Evolutionary conservation across 352 stramenopile genomes (phyloP).

Genomic region (Phytophthora palmivora): DNA sequence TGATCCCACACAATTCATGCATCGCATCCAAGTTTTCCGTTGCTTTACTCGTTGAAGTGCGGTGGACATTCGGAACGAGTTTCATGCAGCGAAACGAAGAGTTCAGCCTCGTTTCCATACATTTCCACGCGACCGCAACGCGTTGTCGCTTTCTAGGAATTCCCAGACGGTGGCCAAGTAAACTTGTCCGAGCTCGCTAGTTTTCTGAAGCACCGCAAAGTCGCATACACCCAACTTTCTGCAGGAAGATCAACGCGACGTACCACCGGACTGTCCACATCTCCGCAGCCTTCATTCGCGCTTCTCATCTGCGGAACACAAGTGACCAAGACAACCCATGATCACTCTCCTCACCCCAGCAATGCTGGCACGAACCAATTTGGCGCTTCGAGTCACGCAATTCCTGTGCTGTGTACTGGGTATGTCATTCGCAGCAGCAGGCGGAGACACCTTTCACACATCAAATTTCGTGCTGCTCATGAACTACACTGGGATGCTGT

Average conservation of each 20-base stretch:
- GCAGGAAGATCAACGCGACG: background rate
- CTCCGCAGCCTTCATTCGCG: conserved; percentile 10
- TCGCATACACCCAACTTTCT: background rate
- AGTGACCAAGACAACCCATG: conserved; percentile 18
- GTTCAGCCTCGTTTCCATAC: conserved; percentile 14
- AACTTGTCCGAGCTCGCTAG: conserved; percentile 5
- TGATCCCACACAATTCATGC: background rate
- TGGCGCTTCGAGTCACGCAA: conserved; percentile 42
- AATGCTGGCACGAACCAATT: conserved; percentile 22
- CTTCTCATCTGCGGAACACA: conserved; percentile 12
- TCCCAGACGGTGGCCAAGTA: conserved; percentile 7
- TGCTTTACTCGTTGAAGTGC: background rate
- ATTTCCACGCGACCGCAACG: no score
- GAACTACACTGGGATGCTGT: conserved; percentile 69
- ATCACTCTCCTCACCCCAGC: conserved; percentile 26
- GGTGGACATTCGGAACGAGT: conserved; percentile 1
- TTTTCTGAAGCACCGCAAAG: conserved; percentile 22
- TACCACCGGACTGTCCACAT: no score
- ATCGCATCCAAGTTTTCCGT: background rate
- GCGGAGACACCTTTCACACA: conserved; percentile 39
- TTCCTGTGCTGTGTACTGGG: conserved; percentile 60
- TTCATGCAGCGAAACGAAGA: conserved; percentile 14
- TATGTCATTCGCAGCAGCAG: conserved; percentile 48
- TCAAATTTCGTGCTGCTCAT: conserved; percentile 67
- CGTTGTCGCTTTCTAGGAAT: conserved; percentile 14